phyloP scores from a whole-genome alignment of 1,139 yeast genomes.

The Petasospora rhodanensis region DNA sequence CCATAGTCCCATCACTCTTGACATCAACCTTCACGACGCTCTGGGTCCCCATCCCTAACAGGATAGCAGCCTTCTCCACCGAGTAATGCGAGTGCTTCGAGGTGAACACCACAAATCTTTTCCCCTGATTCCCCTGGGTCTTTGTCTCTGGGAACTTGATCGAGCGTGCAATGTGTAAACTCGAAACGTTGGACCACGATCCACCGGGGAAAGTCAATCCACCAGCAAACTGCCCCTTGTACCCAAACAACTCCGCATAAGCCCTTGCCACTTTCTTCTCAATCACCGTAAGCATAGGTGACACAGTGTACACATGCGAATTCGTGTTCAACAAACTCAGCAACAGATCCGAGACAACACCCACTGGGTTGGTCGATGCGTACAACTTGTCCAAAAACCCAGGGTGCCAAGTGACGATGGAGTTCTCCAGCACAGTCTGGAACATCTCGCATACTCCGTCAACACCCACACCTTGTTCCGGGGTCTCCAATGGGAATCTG shows the following conservation, averaged over 20 bases:
- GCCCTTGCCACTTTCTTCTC: conserved; percentile 66
- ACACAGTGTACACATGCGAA: conserved; percentile 81
- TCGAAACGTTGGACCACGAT: conserved; percentile 79
- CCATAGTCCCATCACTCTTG: conserved; percentile 53
- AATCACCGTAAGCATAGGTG: conserved; percentile 74
- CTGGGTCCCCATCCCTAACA: conserved; percentile 65
- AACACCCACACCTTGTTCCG: conserved; percentile 33
- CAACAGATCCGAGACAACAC: conserved; percentile 68
- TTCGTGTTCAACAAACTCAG: conserved; percentile 74
- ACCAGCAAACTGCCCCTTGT: conserved; percentile 52
- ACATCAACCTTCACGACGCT: conserved; percentile 64
- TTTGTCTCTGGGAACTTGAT: conserved; percentile 68
- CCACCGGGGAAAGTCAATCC: conserved; percentile 89
- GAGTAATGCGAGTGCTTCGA: conserved; percentile 77
- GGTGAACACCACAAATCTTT: conserved; percentile 66
- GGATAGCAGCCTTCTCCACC: conserved; percentile 76
- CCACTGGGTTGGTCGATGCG: conserved; percentile 82
- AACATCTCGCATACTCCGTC: conserved; percentile 44
- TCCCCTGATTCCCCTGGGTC: conserved; percentile 47
- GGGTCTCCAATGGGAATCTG: conserved; percentile 25
- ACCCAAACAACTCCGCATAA: conserved; percentile 68
- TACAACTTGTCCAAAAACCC: conserved; percentile 83
- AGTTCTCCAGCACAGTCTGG: conserved; percentile 56
- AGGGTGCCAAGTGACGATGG: conserved; percentile 84
- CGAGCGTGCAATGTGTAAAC: conserved; percentile 74